Evolutionary conservation across 2,329 filamentous ascomycete species (phyloP).

Genomic region (Colletotrichum sublineola): DNA sequence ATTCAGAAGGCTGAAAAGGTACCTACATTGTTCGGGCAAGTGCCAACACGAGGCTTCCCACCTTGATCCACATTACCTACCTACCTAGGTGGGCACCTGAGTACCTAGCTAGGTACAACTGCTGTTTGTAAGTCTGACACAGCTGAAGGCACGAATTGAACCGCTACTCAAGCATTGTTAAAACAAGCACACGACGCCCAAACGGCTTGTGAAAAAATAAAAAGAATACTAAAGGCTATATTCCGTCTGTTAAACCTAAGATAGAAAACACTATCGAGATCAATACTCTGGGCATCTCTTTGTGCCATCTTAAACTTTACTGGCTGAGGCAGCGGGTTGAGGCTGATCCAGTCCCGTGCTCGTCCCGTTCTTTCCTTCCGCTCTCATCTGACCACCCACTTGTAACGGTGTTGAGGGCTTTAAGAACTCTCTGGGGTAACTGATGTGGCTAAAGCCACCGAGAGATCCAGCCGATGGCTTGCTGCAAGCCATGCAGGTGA

Average conservation of each 20-base stretch:
- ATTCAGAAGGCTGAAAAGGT: neutral
- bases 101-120: neutral
- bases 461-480: neutral
- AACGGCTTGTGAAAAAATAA: neutral
- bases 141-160: neutral
- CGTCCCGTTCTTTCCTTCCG: slow-evolving; percentile 4
- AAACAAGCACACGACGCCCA: neutral
- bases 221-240: no score
- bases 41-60: neutral
- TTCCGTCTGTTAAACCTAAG: neutral
- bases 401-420: neutral
- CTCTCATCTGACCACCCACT: slow-evolving; percentile 1
- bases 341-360: neutral
- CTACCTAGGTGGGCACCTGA: no score
- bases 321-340: neutral
- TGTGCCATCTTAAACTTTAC: neutral
- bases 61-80: neutral
- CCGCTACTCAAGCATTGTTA: neutral
- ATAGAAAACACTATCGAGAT: neutral
- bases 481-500: slow-evolving; percentile 5
- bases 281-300: neutral
- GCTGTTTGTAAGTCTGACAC: neutral
- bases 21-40: neutral
- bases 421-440: neutral
- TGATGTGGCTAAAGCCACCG: neutral